Percentiles rank a stretch among this genome's conserved stretches.
Evolutionary conservation across 805 yeast species (phyloP).

Genomic region (Wickerhamiella sergipiensis): DNA sequence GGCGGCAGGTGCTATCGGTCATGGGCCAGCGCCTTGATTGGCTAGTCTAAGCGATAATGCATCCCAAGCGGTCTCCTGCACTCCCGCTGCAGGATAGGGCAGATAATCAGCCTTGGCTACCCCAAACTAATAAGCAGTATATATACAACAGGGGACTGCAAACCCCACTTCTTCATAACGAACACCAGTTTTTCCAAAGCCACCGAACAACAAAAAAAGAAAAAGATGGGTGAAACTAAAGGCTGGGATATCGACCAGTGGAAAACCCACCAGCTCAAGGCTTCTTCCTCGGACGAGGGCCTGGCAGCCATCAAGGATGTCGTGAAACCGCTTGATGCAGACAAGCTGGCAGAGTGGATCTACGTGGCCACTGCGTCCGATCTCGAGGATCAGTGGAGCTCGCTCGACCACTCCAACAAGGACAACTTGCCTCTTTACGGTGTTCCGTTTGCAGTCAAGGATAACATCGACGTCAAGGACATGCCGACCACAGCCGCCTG

Average conservation of each 20-base stretch:
- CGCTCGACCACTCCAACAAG: conserved; percentile 25
- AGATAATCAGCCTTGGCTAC: neutral
- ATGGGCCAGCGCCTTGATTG: neutral
- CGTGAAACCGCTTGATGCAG: conserved; percentile 23
- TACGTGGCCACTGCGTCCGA: conserved; percentile 53
- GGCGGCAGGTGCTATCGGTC: neutral
- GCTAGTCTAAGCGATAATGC: neutral
- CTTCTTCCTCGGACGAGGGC: conserved; percentile 51
- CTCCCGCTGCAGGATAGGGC: neutral
- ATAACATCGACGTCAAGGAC: conserved; percentile 79
- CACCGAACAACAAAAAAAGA: no score
- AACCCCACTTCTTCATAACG: no score
- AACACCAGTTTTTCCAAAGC: no score
- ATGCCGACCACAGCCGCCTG: conserved; percentile 91
- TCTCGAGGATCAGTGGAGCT: conserved; percentile 63
- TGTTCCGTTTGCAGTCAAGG: conserved; percentile 91
- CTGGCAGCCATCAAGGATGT: conserved; percentile 32
- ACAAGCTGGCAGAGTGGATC: conserved; percentile 58
- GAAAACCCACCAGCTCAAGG: conserved; percentile 50
- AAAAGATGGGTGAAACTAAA: neutral
- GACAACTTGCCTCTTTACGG: conserved; percentile 54
- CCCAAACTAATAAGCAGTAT: neutral
- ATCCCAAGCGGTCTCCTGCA: neutral
- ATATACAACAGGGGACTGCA: neutral
- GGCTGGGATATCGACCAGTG: conserved; percentile 83